phyloP scores from a whole-genome alignment of 352 stramenopile species.

The Phytophthora cryptogea region DNA sequence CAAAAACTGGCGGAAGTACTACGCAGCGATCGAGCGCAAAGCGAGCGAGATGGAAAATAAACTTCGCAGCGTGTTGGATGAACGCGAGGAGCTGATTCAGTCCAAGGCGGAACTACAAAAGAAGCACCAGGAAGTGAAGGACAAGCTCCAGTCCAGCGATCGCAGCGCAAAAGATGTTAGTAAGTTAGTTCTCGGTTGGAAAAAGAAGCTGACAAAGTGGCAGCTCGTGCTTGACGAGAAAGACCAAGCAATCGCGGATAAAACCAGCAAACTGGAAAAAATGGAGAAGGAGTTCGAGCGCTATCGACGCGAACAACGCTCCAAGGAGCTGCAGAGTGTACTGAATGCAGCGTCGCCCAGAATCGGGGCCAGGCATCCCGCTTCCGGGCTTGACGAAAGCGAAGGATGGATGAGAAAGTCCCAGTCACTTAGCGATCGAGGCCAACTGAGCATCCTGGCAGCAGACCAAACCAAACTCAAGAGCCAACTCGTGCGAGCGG shows the following conservation, averaged over 20 bases:
- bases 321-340: conserved; percentile 40
- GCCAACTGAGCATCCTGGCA: conserved; percentile 41
- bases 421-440: conserved; percentile 21
- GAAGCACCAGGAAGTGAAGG: conserved; percentile 19
- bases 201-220: conserved; percentile 62
- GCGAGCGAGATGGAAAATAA: conserved; percentile 37
- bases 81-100: conserved; percentile 41
- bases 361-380: conserved; percentile 1
- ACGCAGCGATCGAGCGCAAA: conserved; percentile 56
- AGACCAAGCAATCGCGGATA: conserved; percentile 36
- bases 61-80: conserved; percentile 32
- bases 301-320: conserved; percentile 38
- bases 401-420: conserved; percentile 4
- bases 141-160: conserved; percentile 30
- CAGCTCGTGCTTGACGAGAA: conserved; percentile 52
- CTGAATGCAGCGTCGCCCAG: conserved; percentile 18
- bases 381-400: conserved; percentile 1
- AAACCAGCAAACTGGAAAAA: conserved; percentile 35
- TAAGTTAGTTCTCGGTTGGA: conserved; percentile 47
- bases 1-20: conserved; percentile 79
- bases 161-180: conserved; percentile 37
- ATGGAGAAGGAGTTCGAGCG: conserved; percentile 33
- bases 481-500: conserved; percentile 64
- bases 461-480: conserved; percentile 55
- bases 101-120: conserved; percentile 31